Evolutionary conservation across 2,329 filamentous ascomycete species (phyloP), one percentile per base, ranked within the genome.

Genomic region (Arthroderma sp.): DNA sequence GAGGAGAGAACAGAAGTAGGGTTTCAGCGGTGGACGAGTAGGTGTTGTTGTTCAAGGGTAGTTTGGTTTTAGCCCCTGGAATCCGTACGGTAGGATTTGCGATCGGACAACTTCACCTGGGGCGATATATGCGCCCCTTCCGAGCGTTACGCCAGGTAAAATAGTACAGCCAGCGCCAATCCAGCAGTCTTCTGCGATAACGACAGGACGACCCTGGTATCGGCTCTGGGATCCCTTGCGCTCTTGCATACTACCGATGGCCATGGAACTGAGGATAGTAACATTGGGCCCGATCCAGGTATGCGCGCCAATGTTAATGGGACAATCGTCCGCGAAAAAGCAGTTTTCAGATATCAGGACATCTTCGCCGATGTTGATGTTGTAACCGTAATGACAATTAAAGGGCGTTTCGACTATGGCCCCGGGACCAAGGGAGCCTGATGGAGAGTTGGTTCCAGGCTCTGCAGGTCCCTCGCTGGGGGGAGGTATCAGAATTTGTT

Each of bases 351-450:
- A 85, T 52, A 98, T 83, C 45, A 81, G 76, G 2, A 93, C 85
- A 51, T 91, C 81, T 53, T 88, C 81, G 8, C 85, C 88, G 52
- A 98, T 83, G 40, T 76, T 75, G 55, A 96, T 83, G 61, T 98
- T 96, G 67, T 94, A 96, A 0, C 91, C 91, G 57, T 95, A 95
- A 57, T 95, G 87, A 60, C 89, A 95, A 39, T 74, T 80, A 61
- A 98, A 96, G 0, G 89, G 89, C 2, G 84, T 79, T 56, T 94
- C 86, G 28, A 98, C 83, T 36, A 81, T 72, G 4, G 85, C 81
- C 45, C 81, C 78, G 10, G 80, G 75, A n/a, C 85, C 85, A 4
- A 91, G 75, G 27, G 75, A 45, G 76, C 84, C 45, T 68, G 50
- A 48, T 61, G 6, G 73, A 65, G 38, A 72, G 71, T 34, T 65